Evolutionary conservation across 768 basidiomycete species (phyloP), one percentile per base, ranked within the genome.

Genomic region (Tulasnella sp.): DNA sequence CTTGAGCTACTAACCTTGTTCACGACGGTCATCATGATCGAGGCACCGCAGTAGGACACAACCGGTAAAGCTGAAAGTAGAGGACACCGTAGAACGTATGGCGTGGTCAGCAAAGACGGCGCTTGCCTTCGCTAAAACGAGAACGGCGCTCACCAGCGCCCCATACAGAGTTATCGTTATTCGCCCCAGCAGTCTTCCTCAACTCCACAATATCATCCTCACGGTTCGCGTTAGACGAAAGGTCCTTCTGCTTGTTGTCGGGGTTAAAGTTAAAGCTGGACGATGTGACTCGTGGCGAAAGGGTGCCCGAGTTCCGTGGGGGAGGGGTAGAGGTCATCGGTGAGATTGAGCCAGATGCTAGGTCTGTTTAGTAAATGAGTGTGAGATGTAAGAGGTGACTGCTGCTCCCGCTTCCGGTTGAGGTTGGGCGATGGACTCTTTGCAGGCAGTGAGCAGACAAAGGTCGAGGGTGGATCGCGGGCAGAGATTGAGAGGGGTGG

Each of bases 11-110:
- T 78, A 79, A 95, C 96, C 88, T 98, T 98, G 87, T 98, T 98
- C 80, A 97, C 90, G 69, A 99, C 88, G 0, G 98, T 99, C 98
- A 99, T 99, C 71, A 96, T 85, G 80, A 99, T 97, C 0, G 94
- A 95, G 1, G 96, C 94, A 18, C 93, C 79, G 83, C 98, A 99
- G 83, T 98, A 99, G 82, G 92, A 93, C 78, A 91, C 80, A 80
- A 98, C 92, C 44, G 98, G 91, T 40, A 92, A 87, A 26, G 92
- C 94, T 95, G 61, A 40, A 70, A n/a, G 11, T 16, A 57, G 35
- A 42, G 13, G 16, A 77, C n/a, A 32, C 20, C 18, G 16, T 37
- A 32, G 26, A n/a, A 26, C 15, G 23, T 40, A 40, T 73, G 18
- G 11, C 18, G 11, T 32, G 15, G 26, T 37, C 16, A 73, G 57